Percentiles rank a stretch among this genome's conserved stretches.
These are phyloP conservation scores for Colletotrichum falcatum DNA, from an alignment of 2,329 filamentous ascomycete species.

Conservation along the genomic window DNA sequence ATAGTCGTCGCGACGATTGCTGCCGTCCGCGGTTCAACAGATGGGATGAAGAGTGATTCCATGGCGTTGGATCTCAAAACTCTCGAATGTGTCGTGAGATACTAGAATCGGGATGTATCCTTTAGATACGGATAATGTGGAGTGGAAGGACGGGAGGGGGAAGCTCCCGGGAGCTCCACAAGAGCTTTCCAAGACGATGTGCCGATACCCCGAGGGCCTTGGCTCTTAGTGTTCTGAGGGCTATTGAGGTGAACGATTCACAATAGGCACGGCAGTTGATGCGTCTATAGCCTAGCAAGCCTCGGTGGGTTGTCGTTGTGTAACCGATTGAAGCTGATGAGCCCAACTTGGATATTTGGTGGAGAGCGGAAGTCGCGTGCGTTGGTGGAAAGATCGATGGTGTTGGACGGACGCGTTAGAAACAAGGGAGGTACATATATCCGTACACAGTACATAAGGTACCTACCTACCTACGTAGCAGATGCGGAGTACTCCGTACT, in stretches of 20 bases:
- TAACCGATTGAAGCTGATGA: neutral
- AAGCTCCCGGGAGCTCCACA: neutral
- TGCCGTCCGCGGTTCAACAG: slow-evolving; percentile 45
- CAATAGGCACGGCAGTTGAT: neutral
- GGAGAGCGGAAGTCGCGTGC: neutral
- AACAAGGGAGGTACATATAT: neutral
- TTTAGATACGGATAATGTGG: slow-evolving; percentile 3
- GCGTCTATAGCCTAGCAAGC: neutral
- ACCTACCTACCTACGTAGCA: no score
- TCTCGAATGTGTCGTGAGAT: neutral
- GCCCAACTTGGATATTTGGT: neutral
- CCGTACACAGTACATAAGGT: no score
- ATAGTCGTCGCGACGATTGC: slow-evolving; percentile 55
- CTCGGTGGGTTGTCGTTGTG: neutral
- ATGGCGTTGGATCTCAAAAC: slow-evolving; percentile 39
- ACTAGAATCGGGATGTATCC: neutral
- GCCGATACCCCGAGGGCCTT: neutral
- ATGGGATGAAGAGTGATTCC: slow-evolving; percentile 47
- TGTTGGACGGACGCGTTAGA: no score
- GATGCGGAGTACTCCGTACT: no score
- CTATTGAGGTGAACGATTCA: neutral
- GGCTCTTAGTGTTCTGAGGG: no score
- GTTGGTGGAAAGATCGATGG: neutral
- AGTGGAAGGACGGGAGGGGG: neutral
- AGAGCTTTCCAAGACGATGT: neutral